Evolutionary conservation across 1,139 yeast genomes (phyloP).

Genomic region (Magnusiomyces fungicola): DNA sequence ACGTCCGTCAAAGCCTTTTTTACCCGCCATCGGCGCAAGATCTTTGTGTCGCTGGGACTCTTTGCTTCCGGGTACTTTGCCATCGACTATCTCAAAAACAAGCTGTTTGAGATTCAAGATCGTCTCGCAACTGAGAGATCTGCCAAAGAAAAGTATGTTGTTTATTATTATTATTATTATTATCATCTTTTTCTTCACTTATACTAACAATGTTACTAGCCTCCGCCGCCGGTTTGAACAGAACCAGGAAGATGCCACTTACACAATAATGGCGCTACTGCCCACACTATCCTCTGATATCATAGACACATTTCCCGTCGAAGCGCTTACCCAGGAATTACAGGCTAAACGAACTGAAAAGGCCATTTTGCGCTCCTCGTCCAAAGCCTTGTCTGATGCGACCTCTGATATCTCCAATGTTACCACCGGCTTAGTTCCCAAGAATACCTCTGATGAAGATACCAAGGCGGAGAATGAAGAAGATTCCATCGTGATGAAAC

Average conservation of each 20-base stretch:
- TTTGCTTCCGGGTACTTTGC: conserved; percentile 53
- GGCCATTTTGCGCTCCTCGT: conserved; percentile 19
- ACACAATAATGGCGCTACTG: conserved; percentile 73
- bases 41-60: conserved; percentile 51
- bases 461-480: background rate
- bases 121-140: conserved; percentile 65
- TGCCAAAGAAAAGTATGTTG: conserved; percentile 48
- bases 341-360: conserved; percentile 47
- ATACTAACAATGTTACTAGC: conserved; percentile 10
- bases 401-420: conserved; percentile 26
- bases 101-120: conserved; percentile 59
- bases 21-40: conserved; percentile 54
- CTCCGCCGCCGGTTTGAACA: conserved; percentile 61
- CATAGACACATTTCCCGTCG: conserved; percentile 59
- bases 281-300: conserved; percentile 70
- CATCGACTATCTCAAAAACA: conserved; percentile 50
- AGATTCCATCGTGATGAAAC: conserved; percentile 6
- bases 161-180: background rate
- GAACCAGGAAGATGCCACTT: conserved; percentile 85
- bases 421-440: conserved; percentile 26
- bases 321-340: conserved; percentile 62
- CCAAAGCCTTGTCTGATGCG: conserved; percentile 13
- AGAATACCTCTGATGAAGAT: conserved; percentile 11
- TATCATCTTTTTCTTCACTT: background rate
- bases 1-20: conserved; percentile 46